phyloP scores from a whole-genome alignment of 2,329 filamentous ascomycete genomes.

The Penicillium sp. region DNA sequence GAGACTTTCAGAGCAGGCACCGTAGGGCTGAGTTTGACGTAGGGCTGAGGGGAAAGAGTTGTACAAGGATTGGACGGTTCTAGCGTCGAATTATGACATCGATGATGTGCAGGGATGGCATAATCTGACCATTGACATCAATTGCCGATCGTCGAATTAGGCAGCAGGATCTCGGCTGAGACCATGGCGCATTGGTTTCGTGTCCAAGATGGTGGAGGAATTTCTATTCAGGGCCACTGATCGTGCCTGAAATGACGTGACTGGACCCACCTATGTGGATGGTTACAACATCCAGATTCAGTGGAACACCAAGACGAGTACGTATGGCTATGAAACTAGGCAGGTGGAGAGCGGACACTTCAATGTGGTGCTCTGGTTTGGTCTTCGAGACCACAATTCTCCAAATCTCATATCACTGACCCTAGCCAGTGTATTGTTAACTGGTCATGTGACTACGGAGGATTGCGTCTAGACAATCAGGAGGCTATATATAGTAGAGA shows the following conservation, averaged over 20 bases:
- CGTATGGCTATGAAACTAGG: no score
- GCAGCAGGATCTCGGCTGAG: conserved; percentile 11
- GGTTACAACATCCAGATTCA: neutral
- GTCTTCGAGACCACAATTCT: no score
- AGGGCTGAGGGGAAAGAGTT: conserved; percentile 15
- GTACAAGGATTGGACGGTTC: neutral
- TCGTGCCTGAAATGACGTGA: conserved; percentile 21
- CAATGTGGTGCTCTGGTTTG: no score
- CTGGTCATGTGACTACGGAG: no score
- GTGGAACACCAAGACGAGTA: neutral
- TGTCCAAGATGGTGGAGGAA: conserved; percentile 2
- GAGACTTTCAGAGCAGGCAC: neutral
- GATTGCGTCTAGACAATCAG: no score
- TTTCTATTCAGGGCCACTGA: conserved; percentile 1
- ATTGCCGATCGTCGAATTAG: neutral
- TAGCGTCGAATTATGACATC: conserved; percentile 12
- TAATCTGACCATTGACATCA: neutral
- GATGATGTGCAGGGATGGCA: neutral
- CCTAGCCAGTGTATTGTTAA: no score
- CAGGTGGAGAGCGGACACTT: no score
- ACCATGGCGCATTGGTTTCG: conserved; percentile 9
- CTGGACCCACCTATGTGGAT: conserved; percentile 7
- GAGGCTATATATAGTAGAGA: no score
- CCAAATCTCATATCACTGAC: no score
- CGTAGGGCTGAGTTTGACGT: conserved; percentile 22